A percentile compares a stretch with the other conserved stretches of the same genome.
These are phyloP conservation scores for Chlorella sp. DNA, from an alignment of 139 green algal genomes.

Conservation along the genomic window DNA sequence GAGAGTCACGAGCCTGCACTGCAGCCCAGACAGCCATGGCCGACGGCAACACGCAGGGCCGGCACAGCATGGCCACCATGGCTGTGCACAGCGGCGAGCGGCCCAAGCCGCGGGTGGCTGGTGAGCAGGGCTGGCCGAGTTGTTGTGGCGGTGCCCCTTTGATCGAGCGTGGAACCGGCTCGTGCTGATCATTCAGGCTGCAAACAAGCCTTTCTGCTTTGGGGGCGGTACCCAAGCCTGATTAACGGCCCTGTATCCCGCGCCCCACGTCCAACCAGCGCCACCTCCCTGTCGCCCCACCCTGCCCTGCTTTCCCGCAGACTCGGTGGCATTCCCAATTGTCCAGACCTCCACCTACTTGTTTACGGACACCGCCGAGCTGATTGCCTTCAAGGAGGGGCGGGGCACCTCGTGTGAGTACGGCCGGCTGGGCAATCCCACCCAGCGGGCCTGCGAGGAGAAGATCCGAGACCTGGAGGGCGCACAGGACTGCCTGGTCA, in stretches of 20 bases:
- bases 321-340: constrained; percentile 97
- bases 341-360: constrained; percentile 97
- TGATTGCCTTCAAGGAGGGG: constrained; percentile 98
- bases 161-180: too few species aligned
- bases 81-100: constrained; percentile 87
- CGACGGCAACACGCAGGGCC: too few species aligned
- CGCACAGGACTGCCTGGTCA: constrained; percentile 96
- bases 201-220: too few species aligned
- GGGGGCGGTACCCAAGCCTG: too few species aligned
- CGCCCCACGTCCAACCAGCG: too few species aligned
- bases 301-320: constrained; percentile 33
- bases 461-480: constrained; percentile 97
- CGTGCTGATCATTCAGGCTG: too few species aligned
- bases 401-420: constrained; percentile 91
- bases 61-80: constrained; percentile 30
- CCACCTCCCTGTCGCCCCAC: neutral
- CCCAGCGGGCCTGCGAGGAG: constrained; percentile 86
- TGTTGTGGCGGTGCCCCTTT: neutral
- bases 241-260: too few species aligned
- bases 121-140: neutral
- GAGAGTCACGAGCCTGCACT: too few species aligned
- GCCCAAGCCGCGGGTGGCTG: constrained; percentile 73
- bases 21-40: too few species aligned
- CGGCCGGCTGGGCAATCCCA: constrained; percentile 96
- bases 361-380: constrained; percentile 89